These are phyloP conservation scores for Solanum chmielewskii DNA, from an alignment of 257 asterid species.

Conservation along the genomic window DNA sequence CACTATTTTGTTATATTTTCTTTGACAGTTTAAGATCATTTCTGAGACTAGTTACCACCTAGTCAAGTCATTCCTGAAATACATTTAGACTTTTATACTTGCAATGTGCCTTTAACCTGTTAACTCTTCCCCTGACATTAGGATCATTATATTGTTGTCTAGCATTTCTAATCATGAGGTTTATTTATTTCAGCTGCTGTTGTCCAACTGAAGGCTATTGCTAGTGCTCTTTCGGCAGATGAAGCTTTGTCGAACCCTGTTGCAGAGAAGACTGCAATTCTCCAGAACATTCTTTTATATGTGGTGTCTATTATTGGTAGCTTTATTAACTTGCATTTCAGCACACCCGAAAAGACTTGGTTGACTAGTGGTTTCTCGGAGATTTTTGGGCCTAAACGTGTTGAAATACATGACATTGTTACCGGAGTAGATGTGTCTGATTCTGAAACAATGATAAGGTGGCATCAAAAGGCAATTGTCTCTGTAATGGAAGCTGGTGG, in stretches of 20 bases:
- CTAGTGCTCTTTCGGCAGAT: constrained; percentile 68
- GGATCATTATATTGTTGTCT: background rate
- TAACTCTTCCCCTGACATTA: background rate
- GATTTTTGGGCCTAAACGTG: constrained; percentile 25
- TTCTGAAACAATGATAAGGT: constrained; percentile 41
- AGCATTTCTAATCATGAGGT: background rate
- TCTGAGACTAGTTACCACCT: background rate
- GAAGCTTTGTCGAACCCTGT: constrained; percentile 39
- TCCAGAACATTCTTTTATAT: constrained; percentile 68
- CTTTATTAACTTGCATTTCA: constrained; percentile 48
- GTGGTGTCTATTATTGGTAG: constrained; percentile 69
- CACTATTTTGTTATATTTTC: background rate
- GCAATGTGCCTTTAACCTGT: background rate
- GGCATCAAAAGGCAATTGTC: constrained; percentile 84
- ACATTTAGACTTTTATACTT: background rate
- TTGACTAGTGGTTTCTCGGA: constrained; percentile 22
- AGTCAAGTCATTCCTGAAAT: background rate
- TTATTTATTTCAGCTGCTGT: constrained; percentile 61
- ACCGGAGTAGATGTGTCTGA: constrained; percentile 20
- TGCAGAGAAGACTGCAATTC: constrained; percentile 50
- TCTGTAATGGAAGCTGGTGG: constrained; percentile 99
- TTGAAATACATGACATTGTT: constrained; percentile 19
- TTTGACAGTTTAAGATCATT: background rate
- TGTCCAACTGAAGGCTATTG: constrained; percentile 77
- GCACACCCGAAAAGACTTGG: constrained; percentile 28